phyloP scores from a whole-genome alignment of 345 rosid genomes.

The Arabidopsis suecica region DNA sequence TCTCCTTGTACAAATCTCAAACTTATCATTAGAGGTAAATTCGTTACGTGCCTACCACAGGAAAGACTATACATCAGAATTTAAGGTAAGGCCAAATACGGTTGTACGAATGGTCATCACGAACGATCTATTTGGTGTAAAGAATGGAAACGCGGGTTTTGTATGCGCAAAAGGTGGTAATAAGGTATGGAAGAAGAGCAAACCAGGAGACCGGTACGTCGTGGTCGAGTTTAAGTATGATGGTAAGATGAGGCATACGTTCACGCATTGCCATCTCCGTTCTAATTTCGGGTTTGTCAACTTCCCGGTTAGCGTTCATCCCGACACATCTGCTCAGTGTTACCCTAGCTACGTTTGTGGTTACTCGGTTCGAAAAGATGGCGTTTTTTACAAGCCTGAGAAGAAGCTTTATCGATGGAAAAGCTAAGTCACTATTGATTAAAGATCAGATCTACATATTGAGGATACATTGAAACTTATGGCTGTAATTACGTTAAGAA shows the following conservation, averaged over 20 bases:
- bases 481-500: background rate
- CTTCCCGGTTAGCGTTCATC: slow-evolving; percentile 22
- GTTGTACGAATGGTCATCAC: slow-evolving; percentile 36
- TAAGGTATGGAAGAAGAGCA: slow-evolving; percentile 35
- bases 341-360: slow-evolving; percentile 36
- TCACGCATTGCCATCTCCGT: slow-evolving; percentile 43
- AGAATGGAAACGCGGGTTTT: slow-evolving; percentile 43
- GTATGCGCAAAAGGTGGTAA: slow-evolving; percentile 31
- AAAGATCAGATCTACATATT: background rate
- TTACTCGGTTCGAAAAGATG: slow-evolving; percentile 39
- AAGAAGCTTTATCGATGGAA: slow-evolving; percentile 37
- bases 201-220: slow-evolving; percentile 37
- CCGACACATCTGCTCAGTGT: slow-evolving; percentile 38
- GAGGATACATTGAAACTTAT: background rate
- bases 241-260: slow-evolving; percentile 29
- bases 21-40: slow-evolving; percentile 29
- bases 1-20: slow-evolving; percentile 32
- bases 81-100: slow-evolving; percentile 6
- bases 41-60: slow-evolving; percentile 25
- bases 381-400: slow-evolving; percentile 32
- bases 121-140: slow-evolving; percentile 31
- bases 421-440: background rate
- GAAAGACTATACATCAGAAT: slow-evolving; percentile 16
- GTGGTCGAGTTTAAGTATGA: slow-evolving; percentile 36
- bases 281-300: slow-evolving; percentile 40